phyloP scores from a whole-genome alignment of 108 stramenopile genomes.

The Nitzschia sp. region DNA sequence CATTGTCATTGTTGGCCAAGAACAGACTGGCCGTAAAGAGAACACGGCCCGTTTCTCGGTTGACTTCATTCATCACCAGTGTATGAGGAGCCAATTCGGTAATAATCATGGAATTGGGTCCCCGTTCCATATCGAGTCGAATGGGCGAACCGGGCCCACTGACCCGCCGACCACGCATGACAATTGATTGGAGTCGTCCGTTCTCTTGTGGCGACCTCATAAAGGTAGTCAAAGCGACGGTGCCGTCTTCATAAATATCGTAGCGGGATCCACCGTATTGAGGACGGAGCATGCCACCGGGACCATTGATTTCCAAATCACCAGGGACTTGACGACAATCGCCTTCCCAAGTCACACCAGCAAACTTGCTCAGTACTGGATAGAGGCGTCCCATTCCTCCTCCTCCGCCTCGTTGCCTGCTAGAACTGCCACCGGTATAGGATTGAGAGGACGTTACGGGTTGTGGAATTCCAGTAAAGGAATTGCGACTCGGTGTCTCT shows the following conservation, averaged over 20 bases:
- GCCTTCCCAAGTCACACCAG: constrained; percentile 32
- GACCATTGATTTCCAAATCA: constrained; percentile 1
- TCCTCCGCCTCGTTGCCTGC: not conserved
- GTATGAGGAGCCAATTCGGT: constrained; percentile 32
- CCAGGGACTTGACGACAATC: constrained; percentile 27
- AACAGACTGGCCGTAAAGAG: constrained; percentile 32
- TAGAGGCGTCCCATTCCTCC: not conserved
- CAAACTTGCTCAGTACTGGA: constrained; percentile 30
- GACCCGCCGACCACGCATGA: not conserved
- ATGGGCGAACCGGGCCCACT: not conserved
- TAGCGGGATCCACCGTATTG: not conserved
- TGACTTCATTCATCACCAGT: constrained; percentile 33
- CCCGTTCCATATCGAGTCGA: constrained; percentile 3
- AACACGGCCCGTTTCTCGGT: constrained; percentile 23
- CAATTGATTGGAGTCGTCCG: not conserved
- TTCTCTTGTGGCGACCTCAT: not conserved
- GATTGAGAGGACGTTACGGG: not conserved
- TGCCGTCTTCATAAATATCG: constrained; percentile 5
- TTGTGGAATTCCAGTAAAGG: not conserved
- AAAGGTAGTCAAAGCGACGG: not conserved
- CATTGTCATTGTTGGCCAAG: constrained; percentile 4
- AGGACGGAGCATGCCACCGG: not conserved
- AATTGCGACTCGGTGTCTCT: not conserved
- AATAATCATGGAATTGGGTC: constrained; percentile 27
- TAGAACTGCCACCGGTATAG: not conserved